Evolutionary conservation across 2,329 filamentous ascomycete species (phyloP), one percentile per base, ranked within the genome.

Genomic region (Arthrobotrys iridis): DNA sequence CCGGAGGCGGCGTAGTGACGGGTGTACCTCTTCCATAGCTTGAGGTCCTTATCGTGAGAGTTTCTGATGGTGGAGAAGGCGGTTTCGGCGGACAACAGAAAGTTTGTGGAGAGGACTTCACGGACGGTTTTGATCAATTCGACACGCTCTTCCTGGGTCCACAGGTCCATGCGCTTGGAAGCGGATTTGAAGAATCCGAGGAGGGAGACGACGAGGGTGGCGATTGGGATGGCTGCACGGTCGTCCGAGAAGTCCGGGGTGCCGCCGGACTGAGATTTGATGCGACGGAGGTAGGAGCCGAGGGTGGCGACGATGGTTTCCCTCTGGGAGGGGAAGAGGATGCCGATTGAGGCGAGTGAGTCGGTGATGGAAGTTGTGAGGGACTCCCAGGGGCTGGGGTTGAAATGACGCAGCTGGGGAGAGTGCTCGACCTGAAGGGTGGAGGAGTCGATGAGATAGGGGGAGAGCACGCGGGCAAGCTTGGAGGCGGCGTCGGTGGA

Each of bases 1-100:
- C 91, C 91, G 71, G 88, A 86, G 13, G 89, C 87, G 26, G 92
- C 89, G 83, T 98, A 99, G 76, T 93, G 91, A 46, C 90, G 91
- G 67, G 92, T 84, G 82, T 92, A 93, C 77, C 90, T 89, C 83
- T 91, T 96, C 95, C 95, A 99, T 33, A 75, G 65, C 41, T 72
- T 78, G n/a, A 77, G 30, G 78, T 97, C 91, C 79, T 89, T 91
- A 18, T 92, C 84, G 26, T 87, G 84, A 77, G 88, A 89, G 82
- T 96, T 96, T 65, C 94, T 90, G 77, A 98, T 91, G 6, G 92
- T 93, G 6, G 94, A 97, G 70, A 97, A 90, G 6, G 93, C 91
- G 0, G 92, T 93, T 83, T 98, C 95, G 37, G 98, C 88, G 1
- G 91, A 89, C 10, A 96, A 88, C 77, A 97, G 86, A 80, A 96